Percentiles rank a stretch among this genome's conserved stretches.
phyloP scores from a whole-genome alignment of 208 protist species.

The Tritrichomonas foetus region DNA sequence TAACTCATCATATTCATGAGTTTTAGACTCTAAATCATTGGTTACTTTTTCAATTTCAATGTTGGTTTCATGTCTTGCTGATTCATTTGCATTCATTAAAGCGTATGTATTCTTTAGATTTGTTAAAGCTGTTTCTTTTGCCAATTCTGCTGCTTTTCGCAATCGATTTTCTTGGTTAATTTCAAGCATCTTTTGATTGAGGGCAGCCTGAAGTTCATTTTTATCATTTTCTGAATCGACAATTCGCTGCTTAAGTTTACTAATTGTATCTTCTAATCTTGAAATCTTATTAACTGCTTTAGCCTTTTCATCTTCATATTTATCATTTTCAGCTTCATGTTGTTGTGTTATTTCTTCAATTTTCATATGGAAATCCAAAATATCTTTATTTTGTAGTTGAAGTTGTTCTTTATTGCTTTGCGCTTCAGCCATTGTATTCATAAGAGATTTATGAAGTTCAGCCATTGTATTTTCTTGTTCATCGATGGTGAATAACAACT shows the following conservation, averaged over 20 bases:
- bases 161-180: not conserved
- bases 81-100: not conserved
- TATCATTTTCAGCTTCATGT: too few relatives aligned
- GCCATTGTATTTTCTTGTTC: not conserved
- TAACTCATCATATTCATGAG: not conserved
- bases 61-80: not conserved
- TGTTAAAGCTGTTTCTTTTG: slow-evolving; percentile 25
- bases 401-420: not conserved
- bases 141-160: not conserved
- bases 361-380: too few relatives aligned
- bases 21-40: not conserved
- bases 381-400: too few relatives aligned
- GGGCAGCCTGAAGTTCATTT: too few relatives aligned
- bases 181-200: too few relatives aligned
- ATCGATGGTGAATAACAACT: not conserved
- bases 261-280: too few relatives aligned
- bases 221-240: too few relatives aligned
- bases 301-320: too few relatives aligned
- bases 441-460: not conserved
- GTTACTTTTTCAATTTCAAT: not conserved
- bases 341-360: too few relatives aligned
- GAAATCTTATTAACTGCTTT: too few relatives aligned
- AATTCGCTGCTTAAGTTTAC: too few relatives aligned
- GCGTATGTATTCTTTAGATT: slow-evolving; percentile 19
- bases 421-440: not conserved